These are phyloP conservation scores for Sporothrix euskadiensis DNA, from an alignment of 2,329 filamentous ascomycete genomes.

Conservation along the genomic window DNA sequence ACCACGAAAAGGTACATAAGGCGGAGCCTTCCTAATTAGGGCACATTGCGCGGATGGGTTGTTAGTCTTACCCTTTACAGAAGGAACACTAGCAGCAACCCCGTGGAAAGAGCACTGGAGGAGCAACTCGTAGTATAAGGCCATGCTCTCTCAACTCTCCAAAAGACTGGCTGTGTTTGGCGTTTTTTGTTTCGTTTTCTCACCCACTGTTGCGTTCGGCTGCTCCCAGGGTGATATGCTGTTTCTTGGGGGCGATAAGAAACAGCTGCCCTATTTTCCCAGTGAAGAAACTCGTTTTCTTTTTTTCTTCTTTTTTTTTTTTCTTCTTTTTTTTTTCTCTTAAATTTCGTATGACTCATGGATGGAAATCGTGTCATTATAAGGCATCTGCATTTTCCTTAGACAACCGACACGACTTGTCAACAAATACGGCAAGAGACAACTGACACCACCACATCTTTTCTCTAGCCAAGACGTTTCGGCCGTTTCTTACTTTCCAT, in stretches of 20 bases:
- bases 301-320: background rate
- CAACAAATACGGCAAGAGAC: background rate
- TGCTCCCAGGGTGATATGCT: background rate
- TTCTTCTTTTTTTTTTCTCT: background rate
- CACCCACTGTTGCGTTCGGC: background rate
- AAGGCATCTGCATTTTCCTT: background rate
- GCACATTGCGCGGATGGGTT: background rate
- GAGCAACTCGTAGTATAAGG: background rate
- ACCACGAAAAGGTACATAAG: background rate
- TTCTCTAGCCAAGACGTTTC: background rate
- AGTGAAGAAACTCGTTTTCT: background rate
- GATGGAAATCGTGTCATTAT: background rate
- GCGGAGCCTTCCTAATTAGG: slow-evolving; percentile 9
- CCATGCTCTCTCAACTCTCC: background rate
- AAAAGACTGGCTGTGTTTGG: background rate
- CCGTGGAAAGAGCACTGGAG: too few species aligned
- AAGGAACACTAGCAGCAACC: background rate
- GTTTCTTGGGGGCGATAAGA: background rate
- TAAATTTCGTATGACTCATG: background rate
- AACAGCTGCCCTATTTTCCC: background rate
- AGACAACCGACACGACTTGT: background rate
- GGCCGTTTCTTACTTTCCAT: slow-evolving; percentile 11
- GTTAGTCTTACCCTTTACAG: background rate
- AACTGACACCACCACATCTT: background rate
- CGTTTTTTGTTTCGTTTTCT: background rate